These are phyloP conservation scores for Psilocybe subaeruginosa DNA, from an alignment of 768 basidiomycete species.

Conservation along the genomic window DNA sequence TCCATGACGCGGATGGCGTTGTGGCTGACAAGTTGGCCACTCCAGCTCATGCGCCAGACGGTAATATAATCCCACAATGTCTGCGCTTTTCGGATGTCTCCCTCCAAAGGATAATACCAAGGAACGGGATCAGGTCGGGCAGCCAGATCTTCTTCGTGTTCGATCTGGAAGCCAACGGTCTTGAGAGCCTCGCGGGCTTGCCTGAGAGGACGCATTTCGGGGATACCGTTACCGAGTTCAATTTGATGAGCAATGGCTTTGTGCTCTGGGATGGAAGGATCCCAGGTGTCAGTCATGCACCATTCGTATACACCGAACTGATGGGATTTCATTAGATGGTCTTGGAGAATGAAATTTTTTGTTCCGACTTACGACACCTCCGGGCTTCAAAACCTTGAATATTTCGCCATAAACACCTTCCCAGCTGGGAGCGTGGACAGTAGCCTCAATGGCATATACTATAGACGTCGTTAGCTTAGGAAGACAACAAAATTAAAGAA, in stretches of 20 bases:
- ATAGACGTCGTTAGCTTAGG: conserved; percentile 2
- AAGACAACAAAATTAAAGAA: neutral
- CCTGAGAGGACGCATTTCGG: conserved; percentile 87
- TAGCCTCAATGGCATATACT: conserved; percentile 99
- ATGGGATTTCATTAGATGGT: conserved; percentile 2
- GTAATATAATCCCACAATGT: conserved; percentile 90
- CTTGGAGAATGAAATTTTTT: conserved; percentile 17
- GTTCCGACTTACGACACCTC: conserved; percentile 72
- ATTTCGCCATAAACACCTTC: conserved; percentile 97
- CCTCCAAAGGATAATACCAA: conserved; percentile 98
- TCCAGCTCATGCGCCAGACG: conserved; percentile 89
- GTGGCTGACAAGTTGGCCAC: conserved; percentile 84
- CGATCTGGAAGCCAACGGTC: conserved; percentile 83
- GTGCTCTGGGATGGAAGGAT: conserved; percentile 83
- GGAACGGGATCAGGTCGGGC: conserved; percentile 75
- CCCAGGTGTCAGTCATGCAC: conserved; percentile 97
- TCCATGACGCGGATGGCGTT: conserved; percentile 79
- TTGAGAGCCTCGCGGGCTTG: conserved; percentile 76
- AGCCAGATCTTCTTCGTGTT: conserved; percentile 94
- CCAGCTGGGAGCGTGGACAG: conserved; percentile 93
- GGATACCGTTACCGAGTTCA: conserved; percentile 95
- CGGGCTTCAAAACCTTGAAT: conserved; percentile 91
- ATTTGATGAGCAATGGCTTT: conserved; percentile 90
- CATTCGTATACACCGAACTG: conserved; percentile 99
- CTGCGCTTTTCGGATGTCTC: conserved; percentile 91